phyloP scores from a whole-genome alignment of 345 rosid species.

The Populus davidiana region DNA sequence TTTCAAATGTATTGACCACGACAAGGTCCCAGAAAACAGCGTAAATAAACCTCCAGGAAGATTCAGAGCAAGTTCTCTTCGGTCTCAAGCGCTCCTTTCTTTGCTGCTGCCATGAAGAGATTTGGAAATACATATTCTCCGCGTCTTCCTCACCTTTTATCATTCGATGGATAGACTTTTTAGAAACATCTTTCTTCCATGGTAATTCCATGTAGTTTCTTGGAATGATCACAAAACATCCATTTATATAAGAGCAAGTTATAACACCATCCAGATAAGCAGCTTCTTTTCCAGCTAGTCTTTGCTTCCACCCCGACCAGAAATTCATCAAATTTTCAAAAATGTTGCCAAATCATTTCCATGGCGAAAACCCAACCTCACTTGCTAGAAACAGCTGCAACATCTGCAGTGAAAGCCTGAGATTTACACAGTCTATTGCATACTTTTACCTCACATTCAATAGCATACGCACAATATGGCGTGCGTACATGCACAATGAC shows the following conservation, averaged over 20 bases:
- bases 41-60: not conserved
- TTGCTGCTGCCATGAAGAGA: not conserved
- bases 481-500: not conserved
- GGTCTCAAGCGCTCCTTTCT: not conserved
- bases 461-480: not conserved
- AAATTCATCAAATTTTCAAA: not conserved
- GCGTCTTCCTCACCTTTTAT: not conserved
- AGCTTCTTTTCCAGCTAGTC: not conserved
- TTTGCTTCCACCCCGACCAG: not conserved
- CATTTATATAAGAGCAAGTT: not conserved
- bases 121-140: not conserved
- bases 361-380: not conserved
- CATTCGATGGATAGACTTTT: not conserved
- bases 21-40: not conserved
- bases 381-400: not conserved
- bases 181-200: not conserved
- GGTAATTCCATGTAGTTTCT: not conserved
- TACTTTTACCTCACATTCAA: not conserved
- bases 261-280: not conserved
- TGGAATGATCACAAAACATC: not conserved
- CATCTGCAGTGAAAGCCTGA: not conserved
- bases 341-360: not conserved
- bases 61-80: not conserved
- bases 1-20: not conserved
- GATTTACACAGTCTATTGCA: not conserved